Conservation (phyloP, 768 basidiomycete species). For the Russula vinacea region DNA sequence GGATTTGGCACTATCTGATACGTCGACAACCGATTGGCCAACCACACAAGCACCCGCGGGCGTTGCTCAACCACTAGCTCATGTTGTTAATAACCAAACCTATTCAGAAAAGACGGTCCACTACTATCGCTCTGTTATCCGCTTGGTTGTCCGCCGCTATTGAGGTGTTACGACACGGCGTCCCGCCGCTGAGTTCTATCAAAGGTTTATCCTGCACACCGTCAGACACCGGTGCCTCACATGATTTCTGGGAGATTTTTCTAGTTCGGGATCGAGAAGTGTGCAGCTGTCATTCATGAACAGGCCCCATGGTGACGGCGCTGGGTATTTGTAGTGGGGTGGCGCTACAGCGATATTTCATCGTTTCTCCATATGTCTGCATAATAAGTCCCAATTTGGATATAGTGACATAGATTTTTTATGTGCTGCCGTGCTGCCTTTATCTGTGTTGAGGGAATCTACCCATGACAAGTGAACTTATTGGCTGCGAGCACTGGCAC, state of each 20-base stretch:
- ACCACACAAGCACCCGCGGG: too few species aligned
- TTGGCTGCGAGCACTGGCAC: too few species aligned
- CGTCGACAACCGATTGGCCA: neutral
- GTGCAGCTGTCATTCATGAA: neutral
- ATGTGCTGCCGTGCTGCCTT: too few species aligned
- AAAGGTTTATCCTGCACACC: neutral
- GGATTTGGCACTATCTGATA: neutral
- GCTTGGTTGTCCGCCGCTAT: neutral
- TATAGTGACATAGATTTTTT: too few species aligned
- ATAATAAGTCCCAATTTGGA: neutral
- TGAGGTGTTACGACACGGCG: neutral
- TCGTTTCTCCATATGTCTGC: neutral
- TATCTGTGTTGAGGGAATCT: neutral
- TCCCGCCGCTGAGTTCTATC: neutral
- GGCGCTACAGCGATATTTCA: neutral
- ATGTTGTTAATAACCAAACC: neutral
- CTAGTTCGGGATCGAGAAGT: neutral
- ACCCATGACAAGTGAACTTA: neutral
- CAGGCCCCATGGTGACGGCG: neutral
- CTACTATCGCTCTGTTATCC: neutral
- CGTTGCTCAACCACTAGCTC: neutral
- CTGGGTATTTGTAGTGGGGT: neutral
- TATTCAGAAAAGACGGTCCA: neutral
- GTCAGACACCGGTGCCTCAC: neutral
- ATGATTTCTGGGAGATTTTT: too few species aligned